Percentiles rank a stretch among this genome's conserved stretches.
These are phyloP conservation scores for Physcomitrellopsis africana DNA, from an alignment of 225 moss, liverwort and hornwort species.

Conservation along the genomic window DNA sequence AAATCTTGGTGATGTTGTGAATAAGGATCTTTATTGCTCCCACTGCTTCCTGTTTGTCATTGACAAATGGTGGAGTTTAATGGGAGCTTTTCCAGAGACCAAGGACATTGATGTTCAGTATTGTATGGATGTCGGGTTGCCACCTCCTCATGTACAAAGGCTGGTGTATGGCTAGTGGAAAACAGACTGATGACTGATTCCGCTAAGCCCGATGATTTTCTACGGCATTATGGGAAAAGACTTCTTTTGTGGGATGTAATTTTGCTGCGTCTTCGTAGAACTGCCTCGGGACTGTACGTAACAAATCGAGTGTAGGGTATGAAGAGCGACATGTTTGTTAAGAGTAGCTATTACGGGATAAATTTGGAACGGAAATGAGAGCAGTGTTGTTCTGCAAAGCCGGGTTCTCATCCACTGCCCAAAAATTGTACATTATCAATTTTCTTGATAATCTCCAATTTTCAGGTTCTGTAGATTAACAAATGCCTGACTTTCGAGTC, in stretches of 20 bases:
- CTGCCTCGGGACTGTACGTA: constrained; percentile 51
- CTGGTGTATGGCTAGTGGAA: constrained; percentile 91
- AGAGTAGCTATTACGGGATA: constrained; percentile 35
- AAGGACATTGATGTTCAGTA: constrained; percentile 73
- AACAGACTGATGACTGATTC: constrained; percentile 10
- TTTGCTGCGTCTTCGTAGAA: constrained; percentile 18
- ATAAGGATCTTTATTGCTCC: constrained; percentile 62
- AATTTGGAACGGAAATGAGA: constrained; percentile 33
- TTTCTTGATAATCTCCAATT: constrained; percentile 12
- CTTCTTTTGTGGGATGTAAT: constrained; percentile 10
- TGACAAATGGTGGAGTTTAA: constrained; percentile 61
- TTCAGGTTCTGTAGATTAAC: neutral
- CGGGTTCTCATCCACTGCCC: constrained; percentile 34
- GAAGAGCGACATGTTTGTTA: constrained; percentile 22
- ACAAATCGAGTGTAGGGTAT: constrained; percentile 45
- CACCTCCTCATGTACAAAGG: constrained; percentile 76
- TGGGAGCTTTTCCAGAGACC: constrained; percentile 63
- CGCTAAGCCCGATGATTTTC: constrained; percentile 19
- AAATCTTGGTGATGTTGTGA: constrained; percentile 54
- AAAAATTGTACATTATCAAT: constrained; percentile 52
- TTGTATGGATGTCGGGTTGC: constrained; percentile 90
- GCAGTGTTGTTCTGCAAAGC: constrained; percentile 37
- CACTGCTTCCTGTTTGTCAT: constrained; percentile 71
- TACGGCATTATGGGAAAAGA: neutral
- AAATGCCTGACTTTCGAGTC: neutral